Base-by-base conservation (phyloP, 139 green algal genomes). In the Yamagishiella unicocca region DNA sequence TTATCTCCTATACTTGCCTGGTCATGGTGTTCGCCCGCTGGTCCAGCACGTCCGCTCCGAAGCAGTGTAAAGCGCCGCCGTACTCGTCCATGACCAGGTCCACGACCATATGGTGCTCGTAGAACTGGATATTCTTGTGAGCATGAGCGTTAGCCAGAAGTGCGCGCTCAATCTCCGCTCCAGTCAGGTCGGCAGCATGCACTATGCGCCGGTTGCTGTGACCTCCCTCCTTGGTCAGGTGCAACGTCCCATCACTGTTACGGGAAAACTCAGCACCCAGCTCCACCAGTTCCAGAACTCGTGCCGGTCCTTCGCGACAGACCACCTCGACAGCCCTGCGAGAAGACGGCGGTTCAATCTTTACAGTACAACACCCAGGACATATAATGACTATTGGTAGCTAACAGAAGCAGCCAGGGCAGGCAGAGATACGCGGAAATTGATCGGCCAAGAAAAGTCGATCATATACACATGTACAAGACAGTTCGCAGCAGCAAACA, bases 221-320 rank as follows among this genome's bases (percentile, higher is more conserved):
- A 14, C 98, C 98, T 22, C 98, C 98, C 92, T 99, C 98, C 24
- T 95, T 94, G 2, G 95, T 98, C 29, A 99, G 94, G 93, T 99
- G 98, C 79, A 99, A 92, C 38, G n/a, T 87, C 75, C 95, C 97
- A 43, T 95, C 93, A 17, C 84, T 43, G 71, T 96, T 95, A 83
- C 93, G 93, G 0, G 93, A 96, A 92, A 99, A 99, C 43, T 95
- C 73, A 0, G 97, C 97, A 29, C 98, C 98, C 71, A 99, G 85
- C 33, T 89, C 83, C 37, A 98, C 95, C 10, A 99, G 94, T 87
- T 99, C 96, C 83, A 98, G 76, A 35, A 99, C 97, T 19, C 93
- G 93, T 1, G 93, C 92, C 7, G 97, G 95, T 19, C 98, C 97
- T 89, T 99, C 98, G 10, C 88, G 90, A 88, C 96, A 98, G 12